Evolutionary conservation across 495 filamentous ascomycete genomes (phyloP), one percentile per base, ranked within the genome.

Genomic region (Hyaloscypha variabilis): DNA sequence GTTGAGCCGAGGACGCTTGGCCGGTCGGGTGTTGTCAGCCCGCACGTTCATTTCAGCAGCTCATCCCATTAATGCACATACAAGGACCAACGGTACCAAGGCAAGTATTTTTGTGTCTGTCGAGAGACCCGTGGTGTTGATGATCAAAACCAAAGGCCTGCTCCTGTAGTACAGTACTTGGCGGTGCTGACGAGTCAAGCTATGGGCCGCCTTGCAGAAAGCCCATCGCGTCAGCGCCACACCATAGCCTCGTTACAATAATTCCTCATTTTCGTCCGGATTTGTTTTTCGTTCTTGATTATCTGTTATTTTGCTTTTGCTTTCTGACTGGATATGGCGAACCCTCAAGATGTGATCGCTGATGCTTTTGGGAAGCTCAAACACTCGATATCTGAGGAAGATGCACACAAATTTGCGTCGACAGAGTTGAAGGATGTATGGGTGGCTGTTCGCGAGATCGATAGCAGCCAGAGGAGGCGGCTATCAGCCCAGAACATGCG

Each of bases 401-500:
- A 62, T 36, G 60, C 60, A 6, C 60, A 62, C 23, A 62, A 62
- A 23, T 62, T 62, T 62, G 39, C 60, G 10, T 52, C 60, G 6
- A 62, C 60, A 2, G 42, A 53, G 42, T 74, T 83, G 19, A 53
- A 78, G 26, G 64, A 75, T 61, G 79, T 82, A 0, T 63, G 68
- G 57, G 63, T 72, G 17, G 71, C 79, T 8, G 74, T 76, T 19
- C 63, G 66, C 19, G 58, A 69, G 5, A 74, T 81, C 58, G 80
- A 82, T 30, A 65, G 64, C 30, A 68, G 77, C 58, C 72, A 79
- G 11, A 76, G 73, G 6, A 71, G 72, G 1, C 63, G 77, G 24
- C 70, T 71, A 55, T 71, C 60, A 1, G 74, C 81, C 14, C 70
- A 78, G 14, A 78, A 78, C 50, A 76, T 82, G 70, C 69, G 70